Conservation (phyloP, 2,329 filamentous ascomycete genomes). For the Stemphylium beticola region DNA sequence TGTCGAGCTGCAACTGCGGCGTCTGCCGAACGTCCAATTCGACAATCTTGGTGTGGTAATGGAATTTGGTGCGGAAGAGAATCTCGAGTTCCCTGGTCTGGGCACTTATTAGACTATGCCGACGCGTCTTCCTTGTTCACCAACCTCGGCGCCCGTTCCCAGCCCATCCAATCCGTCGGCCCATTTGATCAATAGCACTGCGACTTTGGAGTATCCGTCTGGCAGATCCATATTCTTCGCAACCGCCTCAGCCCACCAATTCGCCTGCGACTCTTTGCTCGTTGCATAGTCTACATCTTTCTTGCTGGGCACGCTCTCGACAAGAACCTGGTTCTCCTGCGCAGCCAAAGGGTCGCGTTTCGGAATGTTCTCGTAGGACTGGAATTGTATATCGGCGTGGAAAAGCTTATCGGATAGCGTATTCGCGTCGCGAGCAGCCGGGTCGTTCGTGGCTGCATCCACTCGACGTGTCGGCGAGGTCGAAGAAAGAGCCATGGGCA, state of each 20-base stretch:
- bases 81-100: constrained; percentile 39
- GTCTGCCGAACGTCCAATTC: constrained; percentile 41
- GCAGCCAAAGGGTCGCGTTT: not conserved
- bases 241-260: constrained; percentile 40
- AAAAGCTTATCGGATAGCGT: constrained; percentile 28
- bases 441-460: constrained; percentile 23
- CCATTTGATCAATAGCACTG: constrained; percentile 49
- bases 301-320: not conserved
- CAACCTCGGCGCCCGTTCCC: constrained; percentile 38
- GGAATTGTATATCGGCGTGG: constrained; percentile 35
- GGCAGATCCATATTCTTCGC: constrained; percentile 37
- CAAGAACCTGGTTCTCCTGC: constrained; percentile 1
- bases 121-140: not conserved
- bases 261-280: constrained; percentile 24
- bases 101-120: not conserved
- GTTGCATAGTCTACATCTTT: not conserved
- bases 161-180: constrained; percentile 44
- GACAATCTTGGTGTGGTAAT: constrained; percentile 40
- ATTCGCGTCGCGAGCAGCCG: constrained; percentile 22
- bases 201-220: constrained; percentile 42
- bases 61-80: constrained; percentile 38
- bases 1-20: constrained; percentile 44
- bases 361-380: constrained; percentile 26
- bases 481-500: constrained; percentile 18
- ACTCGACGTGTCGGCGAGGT: constrained; percentile 10